Conservation (phyloP, 2,329 filamentous ascomycete species). For the Beauveria sp. region DNA sequence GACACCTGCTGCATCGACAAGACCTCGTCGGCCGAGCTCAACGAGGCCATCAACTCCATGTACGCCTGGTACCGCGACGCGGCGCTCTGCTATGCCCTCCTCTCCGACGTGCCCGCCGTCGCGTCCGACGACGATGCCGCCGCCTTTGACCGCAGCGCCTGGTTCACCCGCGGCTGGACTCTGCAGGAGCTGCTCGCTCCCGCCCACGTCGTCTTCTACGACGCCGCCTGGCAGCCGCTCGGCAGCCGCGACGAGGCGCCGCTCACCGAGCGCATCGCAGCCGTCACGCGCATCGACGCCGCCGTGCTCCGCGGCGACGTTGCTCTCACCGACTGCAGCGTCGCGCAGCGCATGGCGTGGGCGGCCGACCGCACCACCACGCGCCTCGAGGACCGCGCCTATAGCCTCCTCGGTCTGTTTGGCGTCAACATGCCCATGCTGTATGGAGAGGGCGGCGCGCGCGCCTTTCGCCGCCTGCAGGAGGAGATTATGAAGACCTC, state of each 20-base stretch:
- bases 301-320: conserved; percentile 12
- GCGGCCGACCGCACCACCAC: conserved; percentile 17
- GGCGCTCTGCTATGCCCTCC: conserved; percentile 19
- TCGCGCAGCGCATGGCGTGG: conserved; percentile 19
- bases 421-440: conserved; percentile 20
- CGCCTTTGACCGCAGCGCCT: conserved; percentile 16
- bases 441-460: conserved; percentile 16
- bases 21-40: conserved; percentile 2
- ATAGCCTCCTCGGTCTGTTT: conserved; percentile 20
- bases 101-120: conserved; percentile 14
- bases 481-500: conserved; percentile 17
- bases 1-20: conserved; percentile 22
- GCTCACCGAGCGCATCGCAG: conserved; percentile 12
- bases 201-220: conserved; percentile 21
- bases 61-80: conserved; percentile 22
- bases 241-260: conserved; percentile 17
- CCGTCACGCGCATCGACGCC: neutral
- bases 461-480: conserved; percentile 16
- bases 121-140: neutral
- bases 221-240: conserved; percentile 19
- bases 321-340: neutral
- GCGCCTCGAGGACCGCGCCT: conserved; percentile 18
- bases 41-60: conserved; percentile 10
- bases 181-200: conserved; percentile 58
- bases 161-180: conserved; percentile 45